Evolutionary conservation across 2,329 filamentous ascomycete species (phyloP).

Genomic region (Botrytis sinoallii): DNA sequence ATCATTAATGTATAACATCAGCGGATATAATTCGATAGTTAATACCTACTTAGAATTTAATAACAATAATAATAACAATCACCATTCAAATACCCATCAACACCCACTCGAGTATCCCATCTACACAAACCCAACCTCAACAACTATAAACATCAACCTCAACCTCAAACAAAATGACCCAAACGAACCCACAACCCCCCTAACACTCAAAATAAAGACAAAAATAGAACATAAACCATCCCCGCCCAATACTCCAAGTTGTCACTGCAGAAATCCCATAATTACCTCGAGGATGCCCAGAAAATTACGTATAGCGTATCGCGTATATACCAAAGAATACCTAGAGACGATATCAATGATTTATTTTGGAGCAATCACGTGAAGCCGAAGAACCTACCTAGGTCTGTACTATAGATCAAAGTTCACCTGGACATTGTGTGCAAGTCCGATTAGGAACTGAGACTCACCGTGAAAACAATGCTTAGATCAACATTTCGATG

Average conservation of each 20-base stretch:
- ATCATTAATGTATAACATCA: not conserved
- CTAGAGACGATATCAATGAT: too few species aligned
- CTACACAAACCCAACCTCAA: fast-evolving
- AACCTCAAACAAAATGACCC: not conserved
- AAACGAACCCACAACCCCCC: not conserved
- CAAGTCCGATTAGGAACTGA: too few species aligned
- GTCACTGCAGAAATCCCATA: fast-evolving
- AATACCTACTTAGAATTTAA: not conserved
- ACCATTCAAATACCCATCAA: not conserved
- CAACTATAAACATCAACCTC: not conserved
- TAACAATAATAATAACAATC: not conserved
- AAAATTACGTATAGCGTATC: not conserved
- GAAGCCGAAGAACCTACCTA: not conserved
- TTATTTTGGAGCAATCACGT: not conserved
- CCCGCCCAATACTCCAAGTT: too few species aligned
- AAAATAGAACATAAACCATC: not conserved
- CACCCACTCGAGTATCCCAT: not conserved
- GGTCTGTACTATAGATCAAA: fast-evolving
- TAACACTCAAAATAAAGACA: not conserved
- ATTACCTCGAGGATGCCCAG: too few species aligned
- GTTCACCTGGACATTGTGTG: too few species aligned
- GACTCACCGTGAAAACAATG: too few species aligned
- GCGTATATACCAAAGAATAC: too few species aligned
- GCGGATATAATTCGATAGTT: not conserved
- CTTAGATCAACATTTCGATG: too few species aligned